Conservation (phyloP, 2,329 filamentous ascomycete species). For the Coniochaeta hoffmannii region DNA sequence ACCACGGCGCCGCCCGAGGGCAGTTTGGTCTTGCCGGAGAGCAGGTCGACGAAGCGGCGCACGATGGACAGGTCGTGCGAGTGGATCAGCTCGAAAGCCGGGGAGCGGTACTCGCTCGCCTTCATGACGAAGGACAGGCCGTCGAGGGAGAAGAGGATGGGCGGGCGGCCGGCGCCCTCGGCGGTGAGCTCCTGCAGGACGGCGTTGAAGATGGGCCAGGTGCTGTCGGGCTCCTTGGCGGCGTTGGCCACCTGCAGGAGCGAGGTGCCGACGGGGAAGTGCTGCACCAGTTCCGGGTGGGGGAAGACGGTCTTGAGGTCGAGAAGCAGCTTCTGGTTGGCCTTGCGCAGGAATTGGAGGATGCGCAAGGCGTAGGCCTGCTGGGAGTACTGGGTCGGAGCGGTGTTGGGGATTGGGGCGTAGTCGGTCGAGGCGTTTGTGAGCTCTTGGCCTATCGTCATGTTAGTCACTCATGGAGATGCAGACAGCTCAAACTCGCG, state of each 20-base stretch:
- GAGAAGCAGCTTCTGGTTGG: conserved; percentile 61
- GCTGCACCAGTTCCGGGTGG: conserved; percentile 33
- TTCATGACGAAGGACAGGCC: conserved; percentile 77
- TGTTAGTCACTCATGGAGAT: conserved; percentile 1
- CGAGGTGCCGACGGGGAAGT: conserved; percentile 51
- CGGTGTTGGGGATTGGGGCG: conserved; percentile 53
- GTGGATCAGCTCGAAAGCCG: conserved; percentile 69
- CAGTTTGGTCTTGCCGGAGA: conserved; percentile 51
- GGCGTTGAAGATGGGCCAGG: conserved; percentile 74
- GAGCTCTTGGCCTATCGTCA: conserved; percentile 63
- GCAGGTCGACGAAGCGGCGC: conserved; percentile 64
- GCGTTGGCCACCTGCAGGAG: conserved; percentile 64
- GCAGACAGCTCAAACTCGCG: conserved; percentile 8
- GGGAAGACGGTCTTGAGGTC: conserved; percentile 35
- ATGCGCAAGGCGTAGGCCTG: conserved; percentile 69
- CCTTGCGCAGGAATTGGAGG: conserved; percentile 62
- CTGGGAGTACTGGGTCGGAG: conserved; percentile 63
- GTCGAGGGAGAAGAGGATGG: conserved; percentile 70
- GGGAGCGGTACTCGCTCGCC: conserved; percentile 64
- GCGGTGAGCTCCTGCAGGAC: conserved; percentile 70
- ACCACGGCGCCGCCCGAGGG: conserved; percentile 74
- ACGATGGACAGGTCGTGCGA: conserved; percentile 76
- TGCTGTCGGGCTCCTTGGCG: conserved; percentile 65
- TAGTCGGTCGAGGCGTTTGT: conserved; percentile 78
- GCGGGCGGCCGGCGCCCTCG: conserved; percentile 33